Conservation (phyloP, 179 eudicot species). For the Beta corolliflora region DNA sequence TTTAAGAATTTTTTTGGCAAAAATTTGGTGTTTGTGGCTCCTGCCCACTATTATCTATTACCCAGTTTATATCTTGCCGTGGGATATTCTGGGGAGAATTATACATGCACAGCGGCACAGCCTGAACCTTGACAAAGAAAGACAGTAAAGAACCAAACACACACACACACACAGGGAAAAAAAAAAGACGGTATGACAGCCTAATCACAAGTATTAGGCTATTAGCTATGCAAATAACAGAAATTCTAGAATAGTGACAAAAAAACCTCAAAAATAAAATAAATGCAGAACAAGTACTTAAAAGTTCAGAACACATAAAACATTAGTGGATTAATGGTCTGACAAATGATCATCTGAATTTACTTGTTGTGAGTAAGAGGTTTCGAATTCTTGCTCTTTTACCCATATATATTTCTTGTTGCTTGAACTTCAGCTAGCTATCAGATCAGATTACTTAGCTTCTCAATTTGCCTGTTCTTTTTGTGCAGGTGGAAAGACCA, state of each 20-base stretch:
- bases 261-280: too few relatives aligned
- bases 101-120: neutral
- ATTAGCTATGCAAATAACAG: too few relatives aligned
- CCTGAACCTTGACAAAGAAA: neutral
- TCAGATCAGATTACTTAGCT: neutral
- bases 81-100: neutral
- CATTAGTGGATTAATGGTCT: too few relatives aligned
- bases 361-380: neutral
- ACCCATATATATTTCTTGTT: neutral
- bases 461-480: neutral
- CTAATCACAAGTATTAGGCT: too few relatives aligned
- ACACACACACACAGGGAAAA: neutral
- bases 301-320: too few relatives aligned
- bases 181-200: too few relatives aligned
- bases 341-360: too few relatives aligned
- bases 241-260: too few relatives aligned
- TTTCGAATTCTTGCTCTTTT: neutral
- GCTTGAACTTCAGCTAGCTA: neutral
- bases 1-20: neutral
- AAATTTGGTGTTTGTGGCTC: neutral
- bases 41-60: neutral
- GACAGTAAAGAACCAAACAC: neutral
- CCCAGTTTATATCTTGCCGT: neutral
- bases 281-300: too few relatives aligned
- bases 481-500: conserved; percentile 19